A percentile compares a stretch with the other conserved stretches of the same genome.
These are phyloP conservation scores for Lachancea nothofagi DNA, from an alignment of 805 yeast species.

Conservation along the genomic window DNA sequence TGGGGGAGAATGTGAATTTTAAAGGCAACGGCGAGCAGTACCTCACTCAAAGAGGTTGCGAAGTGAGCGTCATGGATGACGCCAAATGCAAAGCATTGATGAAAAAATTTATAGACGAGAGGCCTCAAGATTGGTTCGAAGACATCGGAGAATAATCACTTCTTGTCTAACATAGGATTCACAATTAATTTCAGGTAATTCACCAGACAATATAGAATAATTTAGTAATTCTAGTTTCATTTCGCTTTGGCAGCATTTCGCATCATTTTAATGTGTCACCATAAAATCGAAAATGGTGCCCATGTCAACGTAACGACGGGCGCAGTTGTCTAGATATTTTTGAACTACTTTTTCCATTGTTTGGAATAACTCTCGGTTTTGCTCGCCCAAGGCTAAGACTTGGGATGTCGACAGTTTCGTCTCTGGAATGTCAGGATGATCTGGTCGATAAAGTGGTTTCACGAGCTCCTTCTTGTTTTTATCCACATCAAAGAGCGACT, in stretches of 20 bases:
- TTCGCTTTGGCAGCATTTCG: no score
- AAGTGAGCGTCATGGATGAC: conserved; percentile 57
- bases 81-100: conserved; percentile 63
- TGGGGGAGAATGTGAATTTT: conserved; percentile 84
- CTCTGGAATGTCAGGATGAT: conserved; percentile 33
- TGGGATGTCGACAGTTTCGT: conserved; percentile 41
- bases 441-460: conserved; percentile 46
- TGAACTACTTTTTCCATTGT: conserved; percentile 53
- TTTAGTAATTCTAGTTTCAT: no score
- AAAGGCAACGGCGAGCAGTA: conserved; percentile 73
- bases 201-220: no score
- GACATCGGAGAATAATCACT: conserved; percentile 59
- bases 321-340: conserved; percentile 73
- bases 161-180: no score
- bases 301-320: conserved; percentile 86
- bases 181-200: no score
- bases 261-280: conserved; percentile 16
- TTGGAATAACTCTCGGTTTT: conserved; percentile 59
- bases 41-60: conserved; percentile 61
- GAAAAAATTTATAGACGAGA: conserved; percentile 70
- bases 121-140: conserved; percentile 76
- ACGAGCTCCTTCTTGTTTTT: conserved; percentile 57
- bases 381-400: conserved; percentile 70
- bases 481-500: conserved; percentile 73
- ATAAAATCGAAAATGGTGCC: conserved; percentile 67